phyloP scores from a whole-genome alignment of 352 stramenopile species.

The Phytophthora aleatoria region DNA sequence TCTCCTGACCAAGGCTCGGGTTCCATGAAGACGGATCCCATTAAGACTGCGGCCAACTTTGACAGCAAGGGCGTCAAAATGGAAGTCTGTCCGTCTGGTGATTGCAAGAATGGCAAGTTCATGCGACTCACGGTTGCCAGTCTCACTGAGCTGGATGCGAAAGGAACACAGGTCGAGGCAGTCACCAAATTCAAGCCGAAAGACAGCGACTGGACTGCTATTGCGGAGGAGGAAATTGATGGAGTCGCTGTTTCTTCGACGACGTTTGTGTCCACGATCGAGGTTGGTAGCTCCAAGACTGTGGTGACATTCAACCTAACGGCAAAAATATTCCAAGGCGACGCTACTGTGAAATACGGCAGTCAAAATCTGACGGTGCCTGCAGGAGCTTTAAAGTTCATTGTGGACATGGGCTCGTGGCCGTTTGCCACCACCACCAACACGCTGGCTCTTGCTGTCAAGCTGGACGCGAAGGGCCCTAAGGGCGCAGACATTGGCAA shows the following conservation, averaged over 20 bases:
- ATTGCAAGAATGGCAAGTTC: constrained; percentile 90
- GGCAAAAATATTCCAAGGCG: constrained; percentile 38
- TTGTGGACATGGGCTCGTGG: constrained; percentile 39
- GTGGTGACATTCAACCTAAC: constrained; percentile 39
- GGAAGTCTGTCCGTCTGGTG: constrained; percentile 43
- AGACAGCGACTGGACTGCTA: constrained; percentile 32
- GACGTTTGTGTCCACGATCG: constrained; percentile 27
- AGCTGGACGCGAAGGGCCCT: constrained; percentile 36
- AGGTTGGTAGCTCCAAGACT: constrained; percentile 10
- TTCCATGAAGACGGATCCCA: constrained; percentile 1
- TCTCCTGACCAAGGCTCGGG: neutral
- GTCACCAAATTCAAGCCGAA: constrained; percentile 33
- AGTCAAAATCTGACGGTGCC: constrained; percentile 36
- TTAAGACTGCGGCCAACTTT: constrained; percentile 48
- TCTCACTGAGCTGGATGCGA: constrained; percentile 35
- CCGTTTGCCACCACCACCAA: constrained; percentile 32
- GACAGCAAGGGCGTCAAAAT: constrained; percentile 38
- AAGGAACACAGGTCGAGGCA: constrained; percentile 8
- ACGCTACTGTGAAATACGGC: constrained; percentile 39
- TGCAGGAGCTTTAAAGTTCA: constrained; percentile 51
- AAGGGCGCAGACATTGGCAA: constrained; percentile 12
- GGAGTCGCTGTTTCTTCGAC: constrained; percentile 33
- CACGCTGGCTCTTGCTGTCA: constrained; percentile 34
- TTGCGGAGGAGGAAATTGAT: constrained; percentile 16
- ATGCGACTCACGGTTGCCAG: constrained; percentile 82